phyloP scores from a whole-genome alignment of 345 rosid species.

The Eutrema heterophyllum region DNA sequence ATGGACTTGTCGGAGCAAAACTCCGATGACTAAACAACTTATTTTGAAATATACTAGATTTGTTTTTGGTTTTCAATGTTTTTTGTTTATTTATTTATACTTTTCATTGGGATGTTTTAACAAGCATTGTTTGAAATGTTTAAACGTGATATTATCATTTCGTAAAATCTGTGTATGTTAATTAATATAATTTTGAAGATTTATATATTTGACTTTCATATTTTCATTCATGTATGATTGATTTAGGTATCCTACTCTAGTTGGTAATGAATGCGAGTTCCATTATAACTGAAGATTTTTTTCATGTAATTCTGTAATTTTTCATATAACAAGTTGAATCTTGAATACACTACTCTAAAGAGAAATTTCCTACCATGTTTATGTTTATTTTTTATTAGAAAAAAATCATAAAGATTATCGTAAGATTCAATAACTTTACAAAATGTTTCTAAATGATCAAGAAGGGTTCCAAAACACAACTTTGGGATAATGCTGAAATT shows the following conservation, averaged over 20 bases:
- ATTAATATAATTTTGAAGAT: not conserved
- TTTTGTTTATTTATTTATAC: too few relatives aligned
- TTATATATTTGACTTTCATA: not conserved
- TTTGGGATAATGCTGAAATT: too few relatives aligned
- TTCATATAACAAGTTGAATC: not conserved
- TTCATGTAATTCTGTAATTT: not conserved
- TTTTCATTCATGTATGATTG: not conserved
- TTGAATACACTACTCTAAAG: not conserved
- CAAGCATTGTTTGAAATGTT: not conserved
- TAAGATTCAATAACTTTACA: too few relatives aligned
- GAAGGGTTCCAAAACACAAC: too few relatives aligned
- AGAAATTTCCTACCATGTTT: not conserved
- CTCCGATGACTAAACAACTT: constrained; percentile 15
- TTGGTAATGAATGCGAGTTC: not conserved
- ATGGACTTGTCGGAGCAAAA: constrained; percentile 56
- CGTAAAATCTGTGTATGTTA: not conserved
- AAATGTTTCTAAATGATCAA: too few relatives aligned
- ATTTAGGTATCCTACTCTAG: not conserved
- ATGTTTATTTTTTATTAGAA: too few relatives aligned
- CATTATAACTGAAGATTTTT: not conserved
- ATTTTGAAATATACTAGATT: not conserved
- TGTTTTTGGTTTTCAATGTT: too few relatives aligned
- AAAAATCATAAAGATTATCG: too few relatives aligned
- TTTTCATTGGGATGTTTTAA: too few relatives aligned
- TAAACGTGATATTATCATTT: not conserved